phyloP scores from a whole-genome alignment of 306 rosid genomes.

The Ziziphus jujuba region DNA sequence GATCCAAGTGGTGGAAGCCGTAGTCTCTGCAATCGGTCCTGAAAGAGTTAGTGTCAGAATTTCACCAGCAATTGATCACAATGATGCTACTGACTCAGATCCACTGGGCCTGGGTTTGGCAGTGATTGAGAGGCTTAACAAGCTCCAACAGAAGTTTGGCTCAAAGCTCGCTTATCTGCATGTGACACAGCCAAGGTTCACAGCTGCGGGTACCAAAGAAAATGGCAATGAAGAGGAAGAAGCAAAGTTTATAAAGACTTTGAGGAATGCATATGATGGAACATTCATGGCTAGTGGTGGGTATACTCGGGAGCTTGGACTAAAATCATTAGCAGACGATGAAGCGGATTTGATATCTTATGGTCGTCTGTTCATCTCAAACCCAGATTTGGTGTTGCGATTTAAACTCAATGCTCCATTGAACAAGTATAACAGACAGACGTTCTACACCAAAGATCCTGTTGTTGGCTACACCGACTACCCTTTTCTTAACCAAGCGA shows the following conservation, averaged over 20 bases:
- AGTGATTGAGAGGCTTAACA: conserved; percentile 65
- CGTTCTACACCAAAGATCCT: conserved; percentile 72
- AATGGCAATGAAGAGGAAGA: conserved; percentile 44
- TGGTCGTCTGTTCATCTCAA: conserved; percentile 65
- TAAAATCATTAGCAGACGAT: conserved; percentile 53
- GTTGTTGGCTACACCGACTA: conserved; percentile 75
- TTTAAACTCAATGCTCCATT: conserved; percentile 60
- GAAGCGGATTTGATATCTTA: conserved; percentile 70
- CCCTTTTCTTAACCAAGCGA: conserved; percentile 42
- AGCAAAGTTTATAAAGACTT: conserved; percentile 43
- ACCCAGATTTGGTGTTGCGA: conserved; percentile 63
- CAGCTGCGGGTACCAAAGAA: conserved; percentile 38
- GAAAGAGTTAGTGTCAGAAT: conserved; percentile 52
- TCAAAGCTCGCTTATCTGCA: conserved; percentile 68
- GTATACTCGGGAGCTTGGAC: conserved; percentile 57
- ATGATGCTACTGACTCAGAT: conserved; percentile 68
- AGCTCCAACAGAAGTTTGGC: conserved; percentile 46
- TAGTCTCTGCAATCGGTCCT: conserved; percentile 51
- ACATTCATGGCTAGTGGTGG: conserved; percentile 81
- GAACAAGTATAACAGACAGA: conserved; percentile 56
- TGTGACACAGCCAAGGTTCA: conserved; percentile 66
- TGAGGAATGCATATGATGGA: conserved; percentile 60
- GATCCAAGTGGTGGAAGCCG: conserved; percentile 48
- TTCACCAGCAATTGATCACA: conserved; percentile 76
- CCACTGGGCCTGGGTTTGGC: conserved; percentile 71